Percentiles rank a stretch among this genome's conserved stretches.
These are phyloP conservation scores for Trichosporon sp. DNA, from an alignment of 1,284 basidiomycete species.

Conservation along the genomic window DNA sequence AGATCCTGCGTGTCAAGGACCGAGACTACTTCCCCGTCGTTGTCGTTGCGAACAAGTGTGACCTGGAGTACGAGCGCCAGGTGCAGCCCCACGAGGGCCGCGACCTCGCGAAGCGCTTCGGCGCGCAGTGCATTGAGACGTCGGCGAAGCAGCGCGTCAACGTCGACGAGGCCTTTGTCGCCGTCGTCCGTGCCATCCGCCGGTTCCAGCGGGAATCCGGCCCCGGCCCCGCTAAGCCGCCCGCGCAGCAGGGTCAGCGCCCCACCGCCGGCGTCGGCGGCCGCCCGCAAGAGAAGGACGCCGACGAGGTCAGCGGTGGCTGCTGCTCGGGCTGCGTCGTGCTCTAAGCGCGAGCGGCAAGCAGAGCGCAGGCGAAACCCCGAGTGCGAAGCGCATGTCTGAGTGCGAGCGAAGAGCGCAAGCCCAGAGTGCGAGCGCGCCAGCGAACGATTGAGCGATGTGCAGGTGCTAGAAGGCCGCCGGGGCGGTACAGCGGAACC, in stretches of 20 bases:
- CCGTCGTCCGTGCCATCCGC: conserved; percentile 93
- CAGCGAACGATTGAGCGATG: no score
- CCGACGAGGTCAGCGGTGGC: conserved; percentile 53
- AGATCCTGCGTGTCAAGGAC: conserved; percentile 87
- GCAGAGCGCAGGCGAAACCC: no score
- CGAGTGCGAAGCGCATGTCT: no score
- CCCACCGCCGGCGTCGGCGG: conserved; percentile 58
- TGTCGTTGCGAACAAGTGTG: conserved; percentile 98
- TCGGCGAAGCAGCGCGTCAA: conserved; percentile 98
- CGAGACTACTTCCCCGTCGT: conserved; percentile 97
- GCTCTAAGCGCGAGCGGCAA: conserved; percentile 52
- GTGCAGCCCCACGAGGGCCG: conserved; percentile 98
- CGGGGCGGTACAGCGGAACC: background rate
- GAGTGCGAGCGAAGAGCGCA: no score
- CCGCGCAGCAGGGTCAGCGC: conserved; percentile 52
- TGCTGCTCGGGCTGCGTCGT: conserved; percentile 73
- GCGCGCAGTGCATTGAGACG: conserved; percentile 96
- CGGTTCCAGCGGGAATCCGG: conserved; percentile 76
- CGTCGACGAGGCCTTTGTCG: conserved; percentile 97
- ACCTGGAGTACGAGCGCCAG: conserved; percentile 95
- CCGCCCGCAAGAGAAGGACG: conserved; percentile 35
- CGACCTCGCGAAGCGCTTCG: conserved; percentile 92
- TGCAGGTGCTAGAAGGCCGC: no score
- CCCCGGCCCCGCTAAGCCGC: conserved; percentile 31
- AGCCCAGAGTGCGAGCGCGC: no score